Conservation (phyloP, 2,329 filamentous ascomycete genomes). For the Clarireedia paspali region DNA sequence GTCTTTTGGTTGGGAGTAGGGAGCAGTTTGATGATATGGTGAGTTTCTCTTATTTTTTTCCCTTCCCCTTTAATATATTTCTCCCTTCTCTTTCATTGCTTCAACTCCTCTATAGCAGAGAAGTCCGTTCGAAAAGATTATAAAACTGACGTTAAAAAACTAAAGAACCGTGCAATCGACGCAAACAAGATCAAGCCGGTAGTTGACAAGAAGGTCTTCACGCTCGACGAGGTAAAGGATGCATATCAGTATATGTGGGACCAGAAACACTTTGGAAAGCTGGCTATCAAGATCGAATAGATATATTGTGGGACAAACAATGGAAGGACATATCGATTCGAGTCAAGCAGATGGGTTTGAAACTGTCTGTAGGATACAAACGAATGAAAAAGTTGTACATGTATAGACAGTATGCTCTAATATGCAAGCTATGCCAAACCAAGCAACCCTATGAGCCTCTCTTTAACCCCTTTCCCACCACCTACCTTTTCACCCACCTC, state of each 20-base stretch:
- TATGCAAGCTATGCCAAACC: no score
- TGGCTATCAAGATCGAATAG: constrained; percentile 8
- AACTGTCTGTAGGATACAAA: no score
- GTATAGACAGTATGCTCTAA: no score
- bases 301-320: not conserved
- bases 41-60: not conserved
- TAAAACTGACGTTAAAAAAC: no score
- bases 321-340: no score
- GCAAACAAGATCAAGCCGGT: constrained; percentile 39
- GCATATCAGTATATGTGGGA: constrained; percentile 44
- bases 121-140: no score
- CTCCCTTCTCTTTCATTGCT: not conserved
- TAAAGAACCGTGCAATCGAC: constrained; percentile 37
- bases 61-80: not conserved
- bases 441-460: no score
- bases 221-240: constrained; percentile 36
- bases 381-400: no score
- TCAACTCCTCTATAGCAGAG: no score
- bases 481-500: no score
- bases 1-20: constrained; percentile 39
- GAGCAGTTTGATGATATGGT: constrained; percentile 43
- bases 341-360: no score
- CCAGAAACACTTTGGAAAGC: constrained; percentile 30
- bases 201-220: constrained; percentile 39
- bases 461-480: no score